A percentile compares a stretch with the other conserved stretches of the same genome.
Conservation (phyloP, 768 basidiomycete species). For the Tylopilus intermedius region DNA sequence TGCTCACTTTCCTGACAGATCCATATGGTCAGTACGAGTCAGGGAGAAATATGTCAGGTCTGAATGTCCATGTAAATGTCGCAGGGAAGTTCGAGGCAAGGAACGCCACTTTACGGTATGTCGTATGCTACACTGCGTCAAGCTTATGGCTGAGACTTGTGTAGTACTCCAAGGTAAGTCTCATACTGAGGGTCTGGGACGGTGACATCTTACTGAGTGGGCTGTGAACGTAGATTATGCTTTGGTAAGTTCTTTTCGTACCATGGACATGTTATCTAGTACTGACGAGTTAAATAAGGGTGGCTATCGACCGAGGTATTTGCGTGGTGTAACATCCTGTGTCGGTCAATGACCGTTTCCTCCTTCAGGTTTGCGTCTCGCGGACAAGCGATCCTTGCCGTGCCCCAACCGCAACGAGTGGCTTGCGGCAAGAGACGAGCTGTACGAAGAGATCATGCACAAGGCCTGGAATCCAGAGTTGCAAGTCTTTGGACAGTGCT, state of each 20-base stretch:
- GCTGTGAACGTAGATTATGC: slow-evolving; percentile 60
- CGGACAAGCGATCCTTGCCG: too few species aligned
- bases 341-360: background rate
- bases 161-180: slow-evolving; percentile 34
- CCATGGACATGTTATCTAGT: too few species aligned
- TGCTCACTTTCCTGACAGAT: background rate
- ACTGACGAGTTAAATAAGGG: slow-evolving; percentile 47
- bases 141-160: background rate
- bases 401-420: too few species aligned
- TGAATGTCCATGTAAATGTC: slow-evolving; percentile 8
- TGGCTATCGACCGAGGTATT: slow-evolving; percentile 85
- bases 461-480: too few species aligned
- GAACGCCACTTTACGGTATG: slow-evolving; percentile 34
- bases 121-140: slow-evolving; percentile 3
- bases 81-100: too few species aligned
- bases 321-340: background rate
- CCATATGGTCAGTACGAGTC: slow-evolving; percentile 65
- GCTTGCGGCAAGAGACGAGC: too few species aligned
- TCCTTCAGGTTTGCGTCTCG: background rate
- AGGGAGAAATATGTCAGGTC: slow-evolving; percentile 21
- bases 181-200: background rate
- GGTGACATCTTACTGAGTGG: slow-evolving; percentile 5
- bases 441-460: too few species aligned
- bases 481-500: too few species aligned
- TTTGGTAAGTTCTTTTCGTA: slow-evolving; percentile 53